These are phyloP conservation scores for Rhodosporidiobolus sp. DNA, from an alignment of 768 basidiomycete genomes.

Conservation along the genomic window DNA sequence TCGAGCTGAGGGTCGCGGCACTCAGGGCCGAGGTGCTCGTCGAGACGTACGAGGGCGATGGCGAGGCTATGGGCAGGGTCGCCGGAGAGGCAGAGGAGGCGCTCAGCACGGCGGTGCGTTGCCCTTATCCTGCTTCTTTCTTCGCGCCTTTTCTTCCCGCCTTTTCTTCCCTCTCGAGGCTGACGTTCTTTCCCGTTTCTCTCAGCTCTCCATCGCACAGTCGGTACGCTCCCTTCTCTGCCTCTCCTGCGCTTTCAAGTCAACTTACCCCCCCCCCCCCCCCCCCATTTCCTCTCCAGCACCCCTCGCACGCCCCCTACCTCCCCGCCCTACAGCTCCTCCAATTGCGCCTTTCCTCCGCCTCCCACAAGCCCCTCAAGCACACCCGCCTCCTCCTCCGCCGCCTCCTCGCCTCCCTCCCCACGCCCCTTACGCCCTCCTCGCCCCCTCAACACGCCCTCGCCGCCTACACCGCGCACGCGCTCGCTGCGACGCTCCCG, in stretches of 20 bases:
- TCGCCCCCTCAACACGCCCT: not conserved
- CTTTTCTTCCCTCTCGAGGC: no score
- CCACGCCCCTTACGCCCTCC: not conserved
- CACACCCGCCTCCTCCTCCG: conserved; percentile 15
- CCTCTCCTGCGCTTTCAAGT: no score
- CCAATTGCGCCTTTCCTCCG: conserved; percentile 20
- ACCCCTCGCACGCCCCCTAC: conserved; percentile 7
- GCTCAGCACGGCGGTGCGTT: conserved; percentile 7
- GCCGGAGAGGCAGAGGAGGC: conserved; percentile 3
- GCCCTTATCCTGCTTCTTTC: not conserved
- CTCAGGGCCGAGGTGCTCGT: conserved; percentile 7
- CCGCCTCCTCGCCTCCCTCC: conserved; percentile 4
- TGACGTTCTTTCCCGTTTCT: not conserved
- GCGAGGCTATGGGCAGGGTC: not conserved
- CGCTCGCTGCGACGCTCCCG: conserved; percentile 3
- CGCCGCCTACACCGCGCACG: conserved; percentile 7
- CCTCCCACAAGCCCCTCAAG: conserved; percentile 8
- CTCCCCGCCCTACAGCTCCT: conserved; percentile 12
- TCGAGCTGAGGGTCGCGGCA: conserved; percentile 17
- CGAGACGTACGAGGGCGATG: conserved; percentile 5
- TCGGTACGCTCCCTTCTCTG: not conserved
- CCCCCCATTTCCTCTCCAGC: not conserved
- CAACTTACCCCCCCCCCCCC: not conserved
- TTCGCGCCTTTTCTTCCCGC: not conserved
- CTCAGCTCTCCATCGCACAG: conserved; percentile 22